Percentiles rank a stretch among this genome's conserved stretches.
phyloP scores from a whole-genome alignment of 2,329 filamentous ascomycete genomes.

The Stylonectria norvegica region DNA sequence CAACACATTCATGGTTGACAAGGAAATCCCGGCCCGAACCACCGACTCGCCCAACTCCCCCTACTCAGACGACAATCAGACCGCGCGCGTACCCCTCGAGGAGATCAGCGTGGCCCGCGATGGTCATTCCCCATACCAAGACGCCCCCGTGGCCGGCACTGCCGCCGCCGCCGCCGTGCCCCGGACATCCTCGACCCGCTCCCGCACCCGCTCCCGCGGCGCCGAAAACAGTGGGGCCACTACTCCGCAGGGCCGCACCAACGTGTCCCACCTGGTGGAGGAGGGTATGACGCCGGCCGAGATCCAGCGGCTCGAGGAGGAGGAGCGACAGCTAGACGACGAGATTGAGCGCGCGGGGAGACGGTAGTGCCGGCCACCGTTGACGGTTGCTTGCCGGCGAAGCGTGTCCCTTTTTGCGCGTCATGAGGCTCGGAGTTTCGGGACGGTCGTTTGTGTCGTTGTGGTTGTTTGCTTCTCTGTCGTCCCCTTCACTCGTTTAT shows the following conservation, averaged over 20 bases:
- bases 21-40: slow-evolving; percentile 39
- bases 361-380: slow-evolving; percentile 17
- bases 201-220: slow-evolving; percentile 11
- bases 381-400: too few species aligned
- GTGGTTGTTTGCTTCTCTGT: slow-evolving; percentile 7
- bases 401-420: slow-evolving; percentile 14
- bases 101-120: slow-evolving; percentile 1
- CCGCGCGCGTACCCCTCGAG: slow-evolving; percentile 24
- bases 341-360: slow-evolving; percentile 49
- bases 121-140: slow-evolving; percentile 6
- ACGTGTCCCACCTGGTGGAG: slow-evolving; percentile 53
- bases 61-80: slow-evolving; percentile 41
- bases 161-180: slow-evolving; percentile 7
- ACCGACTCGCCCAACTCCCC: slow-evolving; percentile 41
- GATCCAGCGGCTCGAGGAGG: slow-evolving; percentile 53
- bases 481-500: slow-evolving; percentile 16
- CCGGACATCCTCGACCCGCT: slow-evolving; percentile 16
- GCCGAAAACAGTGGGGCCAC: slow-evolving; percentile 17
- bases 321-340: slow-evolving; percentile 54
- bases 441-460: slow-evolving; percentile 11
- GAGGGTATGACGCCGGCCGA: slow-evolving; percentile 60
- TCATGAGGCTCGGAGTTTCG: slow-evolving; percentile 25
- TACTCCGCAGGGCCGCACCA: slow-evolving; percentile 32
- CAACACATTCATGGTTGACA: slow-evolving; percentile 44
- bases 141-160: too few species aligned